A percentile compares a stretch with the other conserved stretches of the same genome.
These are phyloP conservation scores for Saksenaea oblongispora DNA, from an alignment of 371 early-diverging fungal genomes.

Conservation along the genomic window DNA sequence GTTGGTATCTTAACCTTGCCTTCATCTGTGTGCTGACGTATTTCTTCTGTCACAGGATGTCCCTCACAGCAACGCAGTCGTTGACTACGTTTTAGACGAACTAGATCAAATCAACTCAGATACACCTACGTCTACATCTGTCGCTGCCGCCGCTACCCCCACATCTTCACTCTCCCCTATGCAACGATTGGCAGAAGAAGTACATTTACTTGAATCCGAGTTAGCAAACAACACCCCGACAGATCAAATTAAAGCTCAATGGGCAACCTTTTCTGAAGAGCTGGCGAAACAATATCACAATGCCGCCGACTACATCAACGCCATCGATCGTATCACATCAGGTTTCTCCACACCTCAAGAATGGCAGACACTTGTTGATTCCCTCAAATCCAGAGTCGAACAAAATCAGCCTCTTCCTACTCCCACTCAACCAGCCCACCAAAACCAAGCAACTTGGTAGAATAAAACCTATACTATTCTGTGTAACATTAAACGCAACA, in stretches of 20 bases:
- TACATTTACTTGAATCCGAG: constrained; percentile 5
- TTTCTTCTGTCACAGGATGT: background rate
- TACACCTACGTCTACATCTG: background rate
- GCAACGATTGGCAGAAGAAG: background rate
- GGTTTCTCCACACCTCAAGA: background rate
- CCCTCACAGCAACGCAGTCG: background rate
- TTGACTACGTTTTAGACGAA: background rate
- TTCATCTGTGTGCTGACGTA: background rate
- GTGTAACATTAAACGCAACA: background rate
- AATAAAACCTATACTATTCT: background rate
- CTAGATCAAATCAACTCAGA: background rate
- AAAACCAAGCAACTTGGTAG: constrained; percentile 18
- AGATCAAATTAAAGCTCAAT: constrained; percentile 13
- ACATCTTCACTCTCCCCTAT: background rate
- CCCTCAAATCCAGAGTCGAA: constrained; percentile 1
- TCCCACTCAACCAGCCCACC: background rate
- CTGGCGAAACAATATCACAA: background rate
- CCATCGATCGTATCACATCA: background rate
- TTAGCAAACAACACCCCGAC: background rate
- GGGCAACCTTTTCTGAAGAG: constrained; percentile 1
- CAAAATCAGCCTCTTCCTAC: background rate
- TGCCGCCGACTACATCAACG: background rate
- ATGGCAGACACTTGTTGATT: constrained; percentile 5
- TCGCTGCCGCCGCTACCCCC: background rate
- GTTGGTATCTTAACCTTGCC: background rate